phyloP scores from a whole-genome alignment of 2,329 filamentous ascomycete species.

The Pseudocercospora pini-densiflorae region DNA sequence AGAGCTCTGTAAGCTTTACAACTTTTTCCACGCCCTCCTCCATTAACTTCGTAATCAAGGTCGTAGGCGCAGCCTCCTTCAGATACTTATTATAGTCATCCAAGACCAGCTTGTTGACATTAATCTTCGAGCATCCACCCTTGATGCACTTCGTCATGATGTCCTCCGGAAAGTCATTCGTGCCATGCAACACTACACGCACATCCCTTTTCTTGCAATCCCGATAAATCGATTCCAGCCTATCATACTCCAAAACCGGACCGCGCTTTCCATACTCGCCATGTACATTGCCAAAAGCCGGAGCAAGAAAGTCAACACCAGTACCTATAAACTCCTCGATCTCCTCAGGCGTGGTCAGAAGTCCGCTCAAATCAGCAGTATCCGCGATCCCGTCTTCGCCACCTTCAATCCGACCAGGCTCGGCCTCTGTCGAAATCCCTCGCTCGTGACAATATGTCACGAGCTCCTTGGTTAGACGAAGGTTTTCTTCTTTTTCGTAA shows the following conservation, averaged over 20 bases:
- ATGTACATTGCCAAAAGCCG: slow-evolving; percentile 40
- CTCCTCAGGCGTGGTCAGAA: slow-evolving; percentile 38
- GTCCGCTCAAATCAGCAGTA: slow-evolving; percentile 36
- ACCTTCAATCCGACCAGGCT: slow-evolving; percentile 40
- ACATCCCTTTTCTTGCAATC: slow-evolving; percentile 45
- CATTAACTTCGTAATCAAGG: slow-evolving; percentile 30
- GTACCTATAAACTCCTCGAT: slow-evolving; percentile 37
- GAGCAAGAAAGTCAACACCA: slow-evolving; percentile 40
- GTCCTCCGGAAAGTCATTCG: slow-evolving; percentile 58
- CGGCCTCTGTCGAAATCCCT: slow-evolving; percentile 40
- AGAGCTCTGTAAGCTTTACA: slow-evolving; percentile 25
- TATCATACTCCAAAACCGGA: slow-evolving; percentile 39
- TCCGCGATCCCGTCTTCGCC: slow-evolving; percentile 40
- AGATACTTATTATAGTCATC: slow-evolving; percentile 45
- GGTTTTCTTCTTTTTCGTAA: slow-evolving; percentile 40
- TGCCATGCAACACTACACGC: slow-evolving; percentile 60
- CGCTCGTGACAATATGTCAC: slow-evolving; percentile 36
- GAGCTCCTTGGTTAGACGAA: slow-evolving; percentile 36
- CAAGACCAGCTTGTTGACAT: slow-evolving; percentile 59
- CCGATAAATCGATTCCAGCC: slow-evolving; percentile 46
- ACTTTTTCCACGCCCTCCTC: slow-evolving; percentile 31
- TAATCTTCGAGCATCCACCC: slow-evolving; percentile 60
- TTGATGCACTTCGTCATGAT: slow-evolving; percentile 58
- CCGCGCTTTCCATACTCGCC: slow-evolving; percentile 39
- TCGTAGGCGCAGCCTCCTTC: slow-evolving; percentile 28